Base-by-base conservation (phyloP, 768 basidiomycete species). In the Filobasidium wieringae region DNA sequence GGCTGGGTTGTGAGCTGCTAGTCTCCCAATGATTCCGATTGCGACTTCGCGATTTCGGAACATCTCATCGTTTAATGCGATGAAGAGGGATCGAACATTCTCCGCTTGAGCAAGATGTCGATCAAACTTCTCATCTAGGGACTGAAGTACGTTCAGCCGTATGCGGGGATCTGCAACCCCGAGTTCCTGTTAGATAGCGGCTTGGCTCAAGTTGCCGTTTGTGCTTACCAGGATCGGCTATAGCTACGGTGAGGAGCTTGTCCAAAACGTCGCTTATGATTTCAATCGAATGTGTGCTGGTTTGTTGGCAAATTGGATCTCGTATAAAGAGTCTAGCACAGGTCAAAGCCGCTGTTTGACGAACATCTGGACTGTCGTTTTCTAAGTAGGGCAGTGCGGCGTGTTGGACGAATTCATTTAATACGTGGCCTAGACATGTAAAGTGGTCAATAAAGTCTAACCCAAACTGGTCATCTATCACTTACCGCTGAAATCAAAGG, bases 201-300 rank as follows among this genome's bases (percentile, higher is more conserved):
- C n/a, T 12, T 5, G 26, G 29, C 22, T 59, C 14, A 32, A 30
- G 11, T 30, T 37, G 22, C 17, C 29, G 0, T 17, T 40, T 31
- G 27, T 14, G 63, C 73, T 64, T 68, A 91, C 92, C 89, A 52
- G 92, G 89, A 77, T 99, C 95, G 30, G 93, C 90, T 54, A 95
- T 90, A 9, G 87, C 93, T 31, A 96, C 88, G 1, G 88, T 92
- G 55, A 97, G 75, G 12, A 99, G 79, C 73, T 96, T 97, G 72
- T 95, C 91, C 39, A 97, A 79, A n/a, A 97, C 92, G 63, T 97
- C 93, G 72, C 88, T 89, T 68, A 99, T 92, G 58, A 97, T 84
- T 68, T 96, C 89, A 55, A 95, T 93, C 7, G 92, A 87, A 73
- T 96, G 88, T 65, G 84, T 90, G 76, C 89, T 93, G 9, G 90